Base-by-base conservation (phyloP, 371 early-diverging fungal genomes). In the Rhizopus delemar region DNA sequence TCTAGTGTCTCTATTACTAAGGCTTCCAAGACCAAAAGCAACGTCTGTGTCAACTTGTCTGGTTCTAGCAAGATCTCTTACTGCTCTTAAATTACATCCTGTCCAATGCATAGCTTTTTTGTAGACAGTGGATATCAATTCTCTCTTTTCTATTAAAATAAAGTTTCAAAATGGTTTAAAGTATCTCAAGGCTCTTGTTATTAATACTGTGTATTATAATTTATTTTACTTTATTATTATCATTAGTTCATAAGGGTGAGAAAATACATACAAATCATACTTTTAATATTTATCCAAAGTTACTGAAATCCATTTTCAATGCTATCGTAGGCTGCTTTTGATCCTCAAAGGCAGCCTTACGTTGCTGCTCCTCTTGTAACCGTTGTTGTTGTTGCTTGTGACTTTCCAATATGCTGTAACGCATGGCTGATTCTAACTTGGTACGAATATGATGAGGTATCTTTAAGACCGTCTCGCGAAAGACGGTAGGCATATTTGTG, bases 271-370 rank as follows among this genome's bases (percentile, higher is more conserved):
- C 36, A 11, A 36, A 36, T 36, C 36, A 36, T 36, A 36, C 36
- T 6, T 36, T 36, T 36, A 11, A 36, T 11, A 36, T 8, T 63
- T 64, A 71, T 49, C 69, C 59, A 57, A 76, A 76, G 55, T 76
- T 70, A 29, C 75, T 79, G 46, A 85, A 84, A 57, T 80, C 82
- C 50, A 64, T 83, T 58, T 80, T 83, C n/a, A 83, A 62, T 9
- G 70, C 69, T 55, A 83, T 83, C 0, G 80, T 80, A 29, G 83
- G 81, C 34, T 79, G 76, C 13, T 75, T 76, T 34, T 56, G 62
- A 46, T 69, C 70, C 50, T 72, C 68, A 59, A 54, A 50, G 31
- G 46, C 57, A 45, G 59, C 70, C 33, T 51, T 58, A 36, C 46
- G 59, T 48, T 68, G 65, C 9, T 64, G 71, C 41, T 70, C 72